Evolutionary conservation across 1,284 basidiomycete genomes (phyloP), one percentile per base, ranked within the genome.

Genomic region (Sanguinoderma infundibulare): DNA sequence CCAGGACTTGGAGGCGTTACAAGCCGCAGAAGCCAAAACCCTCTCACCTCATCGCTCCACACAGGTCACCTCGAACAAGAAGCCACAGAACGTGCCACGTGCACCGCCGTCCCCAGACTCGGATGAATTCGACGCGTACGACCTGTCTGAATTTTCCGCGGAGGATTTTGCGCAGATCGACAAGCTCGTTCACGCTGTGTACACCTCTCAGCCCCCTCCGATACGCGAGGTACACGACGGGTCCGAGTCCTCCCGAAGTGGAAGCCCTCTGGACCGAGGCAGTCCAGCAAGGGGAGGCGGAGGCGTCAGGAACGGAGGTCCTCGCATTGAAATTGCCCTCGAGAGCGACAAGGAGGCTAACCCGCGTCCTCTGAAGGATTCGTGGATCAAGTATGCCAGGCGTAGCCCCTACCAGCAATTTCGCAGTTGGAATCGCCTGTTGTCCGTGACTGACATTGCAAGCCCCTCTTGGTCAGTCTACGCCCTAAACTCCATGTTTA

Each of bases 101-200:
- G 42, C 50, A 4, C 59, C 49, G 6, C 59, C 59, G 9, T 54
- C 62, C 7, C 34, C 51, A 26, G 74, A n/a, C n/a, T n/a, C n/a
- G n/a, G n/a, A 75, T 63, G 74, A 76, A 59, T 75, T 64, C 64
- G 80, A 79, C 44, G 74, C 76, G 59, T 83, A 84, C 68, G 81
- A 89, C 54, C 71, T 85, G 59, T 78, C 83, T 1, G 83, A 83
- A 56, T 84, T 89, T 65, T 85, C 86, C 2, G 78, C 80, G 30
- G 80, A 84, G 34, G 87, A 91, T 42, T 78, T 89, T 47, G 77
- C 74, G 5, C 67, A 73, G 36, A 77, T 89, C 62, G 89, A 90
- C 67, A 75, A 75, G 44, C 40, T 67, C 36, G 66, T 70, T 26
- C 63, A 75, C 34, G 60, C 74, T 69, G 26, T 63, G 12, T 32